Evolutionary conservation across 768 basidiomycete species (phyloP).

Genomic region (Agrocybe chaxingu): DNA sequence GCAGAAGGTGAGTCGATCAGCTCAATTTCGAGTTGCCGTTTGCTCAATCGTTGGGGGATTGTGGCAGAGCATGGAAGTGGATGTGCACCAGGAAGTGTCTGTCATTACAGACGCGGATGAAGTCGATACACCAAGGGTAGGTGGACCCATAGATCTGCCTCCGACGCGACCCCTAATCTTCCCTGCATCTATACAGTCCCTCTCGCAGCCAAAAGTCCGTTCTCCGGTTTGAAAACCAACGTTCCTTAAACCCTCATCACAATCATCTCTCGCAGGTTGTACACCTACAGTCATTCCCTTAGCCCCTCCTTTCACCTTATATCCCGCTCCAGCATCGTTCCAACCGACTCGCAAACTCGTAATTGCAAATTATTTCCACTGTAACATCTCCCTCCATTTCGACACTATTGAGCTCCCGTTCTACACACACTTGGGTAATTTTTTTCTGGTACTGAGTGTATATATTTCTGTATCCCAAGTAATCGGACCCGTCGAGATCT

Average conservation of each 20-base stretch:
- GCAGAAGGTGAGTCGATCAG: conserved; percentile 4
- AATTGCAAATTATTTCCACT: background rate
- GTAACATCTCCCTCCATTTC: background rate
- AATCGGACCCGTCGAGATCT: background rate
- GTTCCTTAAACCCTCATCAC: background rate
- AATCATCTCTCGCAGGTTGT: conserved; percentile 6
- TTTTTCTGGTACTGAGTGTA: too few species aligned
- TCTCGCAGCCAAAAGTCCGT: conserved; percentile 5
- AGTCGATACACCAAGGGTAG: background rate
- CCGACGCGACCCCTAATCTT: too few species aligned
- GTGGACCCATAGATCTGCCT: background rate
- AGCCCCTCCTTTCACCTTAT: background rate
- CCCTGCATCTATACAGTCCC: conserved; percentile 1
- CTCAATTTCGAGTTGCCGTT: background rate
- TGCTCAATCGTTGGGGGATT: background rate
- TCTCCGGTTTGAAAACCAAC: background rate
- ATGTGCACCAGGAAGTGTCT: conserved; percentile 28
- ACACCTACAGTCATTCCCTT: conserved; percentile 9
- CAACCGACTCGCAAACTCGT: too few species aligned
- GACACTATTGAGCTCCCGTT: background rate
- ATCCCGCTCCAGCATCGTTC: too few species aligned
- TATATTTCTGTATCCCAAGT: background rate
- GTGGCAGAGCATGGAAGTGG: conserved; percentile 28
- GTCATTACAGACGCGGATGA: conserved; percentile 22
- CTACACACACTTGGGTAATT: too few species aligned